Evolutionary conservation across 345 rosid genomes (phyloP).

Genomic region (Hibiscus syriacus): DNA sequence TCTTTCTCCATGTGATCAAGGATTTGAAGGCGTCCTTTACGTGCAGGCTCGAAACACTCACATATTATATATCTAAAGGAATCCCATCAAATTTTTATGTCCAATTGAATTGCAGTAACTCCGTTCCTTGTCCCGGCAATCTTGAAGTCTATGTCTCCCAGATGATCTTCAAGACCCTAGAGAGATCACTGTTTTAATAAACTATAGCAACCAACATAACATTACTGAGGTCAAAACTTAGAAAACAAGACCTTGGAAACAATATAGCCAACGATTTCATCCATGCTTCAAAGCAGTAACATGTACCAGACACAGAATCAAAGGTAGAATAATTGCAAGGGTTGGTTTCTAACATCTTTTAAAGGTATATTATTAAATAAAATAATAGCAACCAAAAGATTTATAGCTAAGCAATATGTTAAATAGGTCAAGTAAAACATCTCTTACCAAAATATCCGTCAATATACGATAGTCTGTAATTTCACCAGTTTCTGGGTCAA

Average conservation of each 20-base stretch:
- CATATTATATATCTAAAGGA: slow-evolving; percentile 88
- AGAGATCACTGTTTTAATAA: slow-evolving; percentile 11
- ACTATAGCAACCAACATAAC: slow-evolving; percentile 2
- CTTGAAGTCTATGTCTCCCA: slow-evolving; percentile 99
- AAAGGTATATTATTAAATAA: neutral
- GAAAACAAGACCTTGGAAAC: neutral
- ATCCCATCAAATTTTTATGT: slow-evolving; percentile 98
- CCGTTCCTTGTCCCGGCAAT: slow-evolving; percentile 91
- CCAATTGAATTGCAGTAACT: slow-evolving; percentile 87
- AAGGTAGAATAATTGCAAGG: neutral
- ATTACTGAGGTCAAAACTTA: neutral
- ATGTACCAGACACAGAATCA: neutral
- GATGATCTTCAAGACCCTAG: slow-evolving; percentile 96
- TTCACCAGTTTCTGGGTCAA: slow-evolving; percentile 65
- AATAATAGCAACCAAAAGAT: slow-evolving; percentile 3
- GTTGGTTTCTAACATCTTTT: too few species aligned
- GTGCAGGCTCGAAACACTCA: slow-evolving; percentile 76
- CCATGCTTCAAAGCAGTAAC: neutral
- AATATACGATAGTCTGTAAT: slow-evolving; percentile 73
- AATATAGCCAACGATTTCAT: neutral
- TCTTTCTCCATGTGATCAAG: slow-evolving; percentile 82
- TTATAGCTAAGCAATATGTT: slow-evolving; percentile 2
- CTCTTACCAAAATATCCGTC: slow-evolving; percentile 87
- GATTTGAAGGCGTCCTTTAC: slow-evolving; percentile 82
- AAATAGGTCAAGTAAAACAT: slow-evolving; percentile 10